These are phyloP conservation scores for Decorospora gaudefroyi DNA, from an alignment of 2,329 filamentous ascomycete genomes.

Conservation along the genomic window DNA sequence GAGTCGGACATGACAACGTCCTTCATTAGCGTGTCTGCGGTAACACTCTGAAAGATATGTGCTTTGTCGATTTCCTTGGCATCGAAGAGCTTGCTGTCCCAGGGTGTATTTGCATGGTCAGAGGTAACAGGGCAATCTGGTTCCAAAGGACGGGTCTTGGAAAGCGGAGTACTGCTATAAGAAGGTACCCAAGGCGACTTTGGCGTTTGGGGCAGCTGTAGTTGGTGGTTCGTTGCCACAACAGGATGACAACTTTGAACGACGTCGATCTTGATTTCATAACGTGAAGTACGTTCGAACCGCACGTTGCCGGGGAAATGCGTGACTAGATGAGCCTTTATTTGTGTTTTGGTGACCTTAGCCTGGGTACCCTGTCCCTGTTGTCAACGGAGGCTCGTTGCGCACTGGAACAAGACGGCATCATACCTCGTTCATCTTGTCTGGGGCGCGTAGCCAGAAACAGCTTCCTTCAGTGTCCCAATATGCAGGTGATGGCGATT, in stretches of 20 bases:
- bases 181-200: constrained; percentile 3
- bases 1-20: not conserved
- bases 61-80: not conserved
- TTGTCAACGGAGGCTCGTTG: not conserved
- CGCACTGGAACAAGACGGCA: not conserved
- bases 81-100: not conserved
- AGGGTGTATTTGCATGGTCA: not conserved
- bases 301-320: constrained; percentile 34
- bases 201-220: not conserved
- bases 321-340: constrained; percentile 22
- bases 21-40: not conserved
- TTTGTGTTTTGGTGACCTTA: constrained; percentile 14
- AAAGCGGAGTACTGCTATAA: constrained; percentile 1
- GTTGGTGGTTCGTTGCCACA: not conserved
- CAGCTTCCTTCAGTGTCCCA: constrained; percentile 28
- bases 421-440: not conserved
- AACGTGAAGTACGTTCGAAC: constrained; percentile 40
- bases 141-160: not conserved
- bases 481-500: constrained; percentile 13
- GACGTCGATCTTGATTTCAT: constrained; percentile 29
- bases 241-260: not conserved
- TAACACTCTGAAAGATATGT: too few relatives aligned
- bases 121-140: not conserved
- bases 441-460: constrained; percentile 30
- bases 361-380: not conserved